These are phyloP conservation scores for Termitomyces titanicus DNA, from an alignment of 768 basidiomycete species.

Conservation along the genomic window DNA sequence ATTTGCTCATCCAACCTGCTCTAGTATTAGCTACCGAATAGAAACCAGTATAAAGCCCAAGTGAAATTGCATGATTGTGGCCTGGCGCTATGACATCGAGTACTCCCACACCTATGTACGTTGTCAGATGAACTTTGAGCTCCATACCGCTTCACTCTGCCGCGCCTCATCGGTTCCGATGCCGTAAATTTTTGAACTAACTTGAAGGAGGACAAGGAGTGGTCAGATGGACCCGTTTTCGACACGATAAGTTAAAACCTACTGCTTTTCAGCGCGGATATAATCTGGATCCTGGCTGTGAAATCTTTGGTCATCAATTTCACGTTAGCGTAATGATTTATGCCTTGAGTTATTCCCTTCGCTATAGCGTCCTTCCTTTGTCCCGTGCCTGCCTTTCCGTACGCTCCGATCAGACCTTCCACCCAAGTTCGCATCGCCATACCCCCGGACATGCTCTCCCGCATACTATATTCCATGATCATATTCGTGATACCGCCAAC, in stretches of 20 bases:
- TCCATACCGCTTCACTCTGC: conserved; percentile 48
- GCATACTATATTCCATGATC: conserved; percentile 51
- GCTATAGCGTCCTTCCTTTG: conserved; percentile 39
- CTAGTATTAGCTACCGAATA: conserved; percentile 2
- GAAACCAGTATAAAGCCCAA: conserved; percentile 3
- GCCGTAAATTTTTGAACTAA: conserved; percentile 45
- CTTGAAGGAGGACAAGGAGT: conserved; percentile 26
- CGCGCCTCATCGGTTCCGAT: conserved; percentile 46
- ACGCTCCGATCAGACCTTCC: conserved; percentile 41
- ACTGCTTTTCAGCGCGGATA: conserved; percentile 50
- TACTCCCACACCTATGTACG: neutral
- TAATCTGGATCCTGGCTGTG: conserved; percentile 50
- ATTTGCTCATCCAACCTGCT: conserved; percentile 3
- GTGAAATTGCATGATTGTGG: neutral
- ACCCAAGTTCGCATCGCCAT: conserved; percentile 57
- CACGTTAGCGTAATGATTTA: conserved; percentile 47
- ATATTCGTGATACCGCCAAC: conserved; percentile 53
- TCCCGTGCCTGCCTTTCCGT: conserved; percentile 27
- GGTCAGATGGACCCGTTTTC: conserved; percentile 5
- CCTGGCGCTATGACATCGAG: neutral
- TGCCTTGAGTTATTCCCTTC: conserved; percentile 46
- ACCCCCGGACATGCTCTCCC: conserved; percentile 52
- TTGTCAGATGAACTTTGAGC: conserved; percentile 45
- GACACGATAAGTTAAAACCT: conserved; percentile 16
- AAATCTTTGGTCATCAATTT: conserved; percentile 51